Base-by-base conservation (phyloP, 805 yeast species). In the Wickerhamiella sergipiensis region DNA sequence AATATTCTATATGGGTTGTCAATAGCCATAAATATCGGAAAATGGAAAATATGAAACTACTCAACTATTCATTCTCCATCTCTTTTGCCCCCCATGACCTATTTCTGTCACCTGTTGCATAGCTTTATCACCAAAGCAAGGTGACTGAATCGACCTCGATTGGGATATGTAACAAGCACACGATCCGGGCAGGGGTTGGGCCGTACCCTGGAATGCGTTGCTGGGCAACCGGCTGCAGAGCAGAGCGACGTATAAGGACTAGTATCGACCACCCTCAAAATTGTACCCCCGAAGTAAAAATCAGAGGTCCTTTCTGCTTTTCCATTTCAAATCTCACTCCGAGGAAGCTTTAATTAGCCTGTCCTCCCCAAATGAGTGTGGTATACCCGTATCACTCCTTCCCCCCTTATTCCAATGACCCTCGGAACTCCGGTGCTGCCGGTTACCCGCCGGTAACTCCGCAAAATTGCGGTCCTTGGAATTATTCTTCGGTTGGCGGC, bases 311-410 rank as follows among this genome's bases (percentile, higher is more conserved):
- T n/a, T n/a, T 36, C 19, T 36, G 17, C 19, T 36, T 36, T 36
- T 15, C 40, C 7, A 15, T 36, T 36, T 36, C 19, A n/a, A n/a
- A 36, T 19, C 24, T 42, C 13, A 15, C 29, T 17, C 29, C 10
- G 29, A 24, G 49, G 49, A 46, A 46, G 49, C 49, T 46, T 46
- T 46, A 40, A 46, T 33, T 46, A 46, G 49, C 49, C 49, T 46
- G 33, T 46, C 49, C 48, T 40, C 15, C 17, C 5, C 33, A 12
- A 36, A 36, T 36, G 40, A 36, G 40, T 17, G 40, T 36, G 40
- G 40, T 36, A 36, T 36, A 36, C 19, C 40, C 40, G 19, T 36
- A 36, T 36, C 40, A 36, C 13, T n/a, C 40, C 17, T 36, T 8
- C 10, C 18, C 40, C 19, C 40, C 40, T 17, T 36, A 36, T 36